Evolutionary conservation across 306 rosid species (phyloP), one percentile per base, ranked within the genome.

Genomic region (Macrotyloma uniflorum): DNA sequence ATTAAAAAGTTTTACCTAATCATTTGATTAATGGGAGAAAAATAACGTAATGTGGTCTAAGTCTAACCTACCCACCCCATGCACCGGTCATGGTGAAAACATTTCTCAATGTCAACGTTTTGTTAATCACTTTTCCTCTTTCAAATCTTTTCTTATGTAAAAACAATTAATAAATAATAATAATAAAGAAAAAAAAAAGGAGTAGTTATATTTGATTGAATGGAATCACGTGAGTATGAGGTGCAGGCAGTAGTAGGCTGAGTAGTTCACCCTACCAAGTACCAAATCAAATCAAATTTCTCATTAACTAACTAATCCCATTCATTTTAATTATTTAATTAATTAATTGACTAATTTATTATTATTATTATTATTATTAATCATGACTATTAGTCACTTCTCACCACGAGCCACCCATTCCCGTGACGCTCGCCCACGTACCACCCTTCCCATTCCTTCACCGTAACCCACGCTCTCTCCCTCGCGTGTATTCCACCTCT

Each of bases 351-450:
- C n/a, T n/a, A n/a, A n/a, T n/a, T n/a, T n/a, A n/a, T n/a, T n/a
- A n/a, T n/a, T 8, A 46, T 53, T 50, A 20, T 10, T 20, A 55
- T 55, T 57, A 71, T 30, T 28, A 70, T 16, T 47, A 70, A 51
- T 20, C 2, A 18, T 18, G 5, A 19, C 9, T 3, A 1, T 13
- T 12, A 6, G 0, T 28, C 18, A 66, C 19, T 49, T 1, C 45
- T 8, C 45, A 40, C 45, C 11, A 2, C 2, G 42, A 45, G 13
- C 1, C 64, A 55, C 5, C 71, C 24, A 4, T 46, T 46, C n/a
- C n/a, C 26, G 67, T 85, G n/a, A n/a, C n/a, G n/a, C n/a, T n/a
- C n/a, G 84, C 83, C 76, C 87, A 85, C 84, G 77, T 33, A 57
- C 83, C 72, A 64, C 66, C 50, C 73, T 78, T 64, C 86, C 71